Evolutionary conservation across 345 rosid genomes (phyloP).

Genomic region (Pistacia integerrima): DNA sequence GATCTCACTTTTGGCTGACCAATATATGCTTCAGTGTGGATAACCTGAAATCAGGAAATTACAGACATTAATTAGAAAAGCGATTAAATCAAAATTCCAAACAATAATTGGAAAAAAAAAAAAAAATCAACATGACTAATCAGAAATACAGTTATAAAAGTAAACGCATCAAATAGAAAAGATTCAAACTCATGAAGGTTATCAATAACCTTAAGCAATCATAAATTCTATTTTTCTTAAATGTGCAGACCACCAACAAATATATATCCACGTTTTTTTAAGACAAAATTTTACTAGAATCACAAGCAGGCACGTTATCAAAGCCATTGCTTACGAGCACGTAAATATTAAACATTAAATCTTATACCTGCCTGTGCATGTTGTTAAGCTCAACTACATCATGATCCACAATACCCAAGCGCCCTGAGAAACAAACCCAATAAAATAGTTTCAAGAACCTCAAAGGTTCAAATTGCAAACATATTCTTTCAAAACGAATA

Average conservation of each 20-base stretch:
- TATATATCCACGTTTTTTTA: background rate
- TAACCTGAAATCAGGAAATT: conserved; percentile 49
- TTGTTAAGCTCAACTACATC: conserved; percentile 95
- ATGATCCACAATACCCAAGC: conserved; percentile 88
- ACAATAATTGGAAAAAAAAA: too few relatives aligned
- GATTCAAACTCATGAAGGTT: too few relatives aligned
- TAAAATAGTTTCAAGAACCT: background rate
- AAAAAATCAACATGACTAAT: background rate
- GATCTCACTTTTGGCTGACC: conserved; percentile 92
- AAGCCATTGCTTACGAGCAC: background rate
- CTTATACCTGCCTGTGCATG: conserved; percentile 94
- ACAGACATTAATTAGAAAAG: background rate
- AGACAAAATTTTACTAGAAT: background rate
- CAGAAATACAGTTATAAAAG: too few relatives aligned
- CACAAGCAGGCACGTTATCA: background rate
- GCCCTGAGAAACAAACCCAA: conserved; percentile 48
- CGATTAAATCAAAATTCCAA: background rate
- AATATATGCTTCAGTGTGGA: conserved; percentile 90
- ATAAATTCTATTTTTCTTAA: background rate
- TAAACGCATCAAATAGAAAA: too few relatives aligned
- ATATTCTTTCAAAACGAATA: background rate
- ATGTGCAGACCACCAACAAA: background rate
- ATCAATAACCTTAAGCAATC: background rate
- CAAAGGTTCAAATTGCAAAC: background rate
- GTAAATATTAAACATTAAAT: background rate